Conservation (phyloP, 164 flowering plant genomes). For the Magnolia sinica region DNA sequence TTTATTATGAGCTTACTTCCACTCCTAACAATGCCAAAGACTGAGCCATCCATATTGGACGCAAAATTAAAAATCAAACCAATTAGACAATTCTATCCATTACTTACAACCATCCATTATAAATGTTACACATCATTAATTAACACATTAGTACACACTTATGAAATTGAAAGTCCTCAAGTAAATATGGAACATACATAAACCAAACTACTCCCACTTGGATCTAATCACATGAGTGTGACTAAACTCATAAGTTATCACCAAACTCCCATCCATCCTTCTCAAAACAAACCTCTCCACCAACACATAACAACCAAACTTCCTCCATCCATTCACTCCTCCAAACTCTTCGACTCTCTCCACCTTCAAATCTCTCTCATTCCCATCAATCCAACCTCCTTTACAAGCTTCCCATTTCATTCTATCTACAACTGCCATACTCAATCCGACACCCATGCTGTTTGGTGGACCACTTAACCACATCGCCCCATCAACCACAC, state of each 20-base stretch:
- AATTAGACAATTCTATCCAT: no score
- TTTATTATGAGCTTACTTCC: no score
- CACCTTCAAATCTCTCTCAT: constrained; percentile 16
- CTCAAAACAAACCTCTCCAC: constrained; percentile 54
- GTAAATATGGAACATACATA: not conserved
- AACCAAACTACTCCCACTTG: constrained; percentile 36
- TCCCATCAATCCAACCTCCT: constrained; percentile 35
- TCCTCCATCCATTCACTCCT: constrained; percentile 27
- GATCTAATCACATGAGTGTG: constrained; percentile 38
- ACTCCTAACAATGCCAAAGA: no score
- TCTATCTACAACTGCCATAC: constrained; percentile 30
- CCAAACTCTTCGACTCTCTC: constrained; percentile 28
- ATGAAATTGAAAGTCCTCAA: not conserved
- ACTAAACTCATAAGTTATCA: constrained; percentile 36
- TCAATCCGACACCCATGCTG: constrained; percentile 7
- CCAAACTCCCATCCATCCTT: constrained; percentile 54
- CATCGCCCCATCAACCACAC: constrained; percentile 9
- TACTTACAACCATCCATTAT: not conserved
- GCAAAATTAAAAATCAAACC: no score
- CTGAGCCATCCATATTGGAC: no score
- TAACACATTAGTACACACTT: not conserved
- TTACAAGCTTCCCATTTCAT: constrained; percentile 24
- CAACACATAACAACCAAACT: constrained; percentile 46
- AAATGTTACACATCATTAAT: not conserved
- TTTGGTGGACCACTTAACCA: not conserved